Percentiles rank a stretch among this genome's conserved stretches.
Evolutionary conservation across 2,329 filamentous ascomycete species (phyloP).

Genomic region (Colletotrichum limetticola): DNA sequence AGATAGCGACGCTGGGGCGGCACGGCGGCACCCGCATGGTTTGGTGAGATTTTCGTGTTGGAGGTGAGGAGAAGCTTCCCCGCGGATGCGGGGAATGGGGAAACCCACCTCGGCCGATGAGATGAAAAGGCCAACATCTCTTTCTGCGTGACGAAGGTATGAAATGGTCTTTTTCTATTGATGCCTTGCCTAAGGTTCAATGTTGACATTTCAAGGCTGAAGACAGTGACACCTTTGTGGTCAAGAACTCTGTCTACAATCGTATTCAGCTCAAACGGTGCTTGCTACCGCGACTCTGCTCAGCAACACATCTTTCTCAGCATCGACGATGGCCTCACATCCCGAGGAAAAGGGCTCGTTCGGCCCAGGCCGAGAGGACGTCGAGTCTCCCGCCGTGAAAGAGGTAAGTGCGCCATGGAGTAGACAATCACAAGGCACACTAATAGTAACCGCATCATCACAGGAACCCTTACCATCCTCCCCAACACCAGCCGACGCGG

Average conservation of each 20-base stretch:
- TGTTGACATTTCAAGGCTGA: background rate
- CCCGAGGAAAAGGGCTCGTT: background rate
- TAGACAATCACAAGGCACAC: fast-evolving
- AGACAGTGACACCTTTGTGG: background rate
- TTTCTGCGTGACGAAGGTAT: background rate
- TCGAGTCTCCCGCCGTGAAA: conserved; percentile 20
- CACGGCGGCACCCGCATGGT: background rate
- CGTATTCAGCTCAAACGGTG: background rate
- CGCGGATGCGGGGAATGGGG: conserved; percentile 13
- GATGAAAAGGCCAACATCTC: background rate
- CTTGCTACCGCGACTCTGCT: background rate
- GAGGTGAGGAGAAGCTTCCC: conserved; percentile 8
- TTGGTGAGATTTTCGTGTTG: background rate
- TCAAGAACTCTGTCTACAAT: background rate
- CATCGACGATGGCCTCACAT: background rate
- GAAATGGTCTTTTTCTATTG: background rate
- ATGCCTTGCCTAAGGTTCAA: background rate
- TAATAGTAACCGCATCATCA: background rate
- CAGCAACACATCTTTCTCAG: background rate
- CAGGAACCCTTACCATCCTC: background rate
- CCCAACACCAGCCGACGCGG: background rate
- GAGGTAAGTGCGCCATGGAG: background rate
- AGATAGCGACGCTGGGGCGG: background rate
- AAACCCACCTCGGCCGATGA: background rate
- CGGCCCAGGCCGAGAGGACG: background rate